Evolutionary conservation across 2,329 filamentous ascomycete genomes (phyloP).

Genomic region (Coniochaeta prunicola): DNA sequence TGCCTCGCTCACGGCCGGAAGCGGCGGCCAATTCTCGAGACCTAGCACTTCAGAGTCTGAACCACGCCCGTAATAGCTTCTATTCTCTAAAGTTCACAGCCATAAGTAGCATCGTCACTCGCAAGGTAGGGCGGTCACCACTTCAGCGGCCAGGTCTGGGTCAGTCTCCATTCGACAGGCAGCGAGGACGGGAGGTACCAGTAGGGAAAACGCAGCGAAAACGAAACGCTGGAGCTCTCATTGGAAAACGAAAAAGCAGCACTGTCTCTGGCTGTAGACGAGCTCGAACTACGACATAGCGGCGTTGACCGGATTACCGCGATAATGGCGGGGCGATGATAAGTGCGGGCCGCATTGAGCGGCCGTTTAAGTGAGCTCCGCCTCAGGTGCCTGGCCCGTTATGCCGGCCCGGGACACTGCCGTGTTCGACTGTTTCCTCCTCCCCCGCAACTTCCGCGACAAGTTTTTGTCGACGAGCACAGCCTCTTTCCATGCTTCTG

Average conservation of each 20-base stretch:
- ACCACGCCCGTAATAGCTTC: background rate
- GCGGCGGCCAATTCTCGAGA: background rate
- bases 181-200: background rate
- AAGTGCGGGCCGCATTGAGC: background rate
- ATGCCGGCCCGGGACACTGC: background rate
- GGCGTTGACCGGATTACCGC: background rate
- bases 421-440: background rate
- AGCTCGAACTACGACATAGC: background rate
- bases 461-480: background rate
- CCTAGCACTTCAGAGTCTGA: background rate
- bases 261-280: background rate
- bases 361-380: background rate
- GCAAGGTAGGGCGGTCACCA: background rate
- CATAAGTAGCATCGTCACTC: background rate
- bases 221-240: background rate
- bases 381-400: conserved; percentile 1
- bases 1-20: background rate
- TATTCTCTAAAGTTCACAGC: background rate
- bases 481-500: background rate
- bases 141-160: background rate
- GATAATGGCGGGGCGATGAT: background rate
- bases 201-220: background rate
- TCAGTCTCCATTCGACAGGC: background rate
- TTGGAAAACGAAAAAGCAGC: background rate
- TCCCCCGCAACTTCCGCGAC: background rate